These are phyloP conservation scores for Emmonsiellopsis sp. DNA, from an alignment of 2,329 filamentous ascomycete species.

Conservation along the genomic window DNA sequence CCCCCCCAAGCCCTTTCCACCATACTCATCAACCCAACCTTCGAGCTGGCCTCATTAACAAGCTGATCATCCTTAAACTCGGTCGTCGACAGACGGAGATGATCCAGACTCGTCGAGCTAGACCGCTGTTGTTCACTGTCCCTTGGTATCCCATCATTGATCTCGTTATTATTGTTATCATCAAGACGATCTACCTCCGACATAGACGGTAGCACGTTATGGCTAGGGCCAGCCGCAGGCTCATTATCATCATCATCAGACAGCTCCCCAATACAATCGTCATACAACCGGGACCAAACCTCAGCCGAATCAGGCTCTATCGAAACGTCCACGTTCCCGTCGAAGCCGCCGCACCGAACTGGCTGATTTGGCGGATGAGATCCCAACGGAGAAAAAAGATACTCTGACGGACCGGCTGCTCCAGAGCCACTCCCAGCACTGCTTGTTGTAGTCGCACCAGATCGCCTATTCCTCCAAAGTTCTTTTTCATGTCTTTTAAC, in stretches of 20 bases:
- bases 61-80: slow-evolving; percentile 8
- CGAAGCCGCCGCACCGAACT: background rate
- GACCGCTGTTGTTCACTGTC: background rate
- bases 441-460: background rate
- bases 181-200: background rate
- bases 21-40: slow-evolving; percentile 7
- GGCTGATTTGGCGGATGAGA: background rate
- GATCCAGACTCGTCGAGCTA: slow-evolving; percentile 1
- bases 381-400: background rate
- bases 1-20: slow-evolving; percentile 6
- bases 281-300: slow-evolving; percentile 5
- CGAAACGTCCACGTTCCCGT: background rate
- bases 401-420: background rate
- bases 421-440: background rate
- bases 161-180: background rate
- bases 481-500: slow-evolving; percentile 4
- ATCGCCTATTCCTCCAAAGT: background rate
- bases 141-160: background rate
- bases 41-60: slow-evolving; percentile 4
- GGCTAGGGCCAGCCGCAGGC: background rate
- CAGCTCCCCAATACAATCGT: slow-evolving; percentile 2
- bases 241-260: background rate
- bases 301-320: background rate
- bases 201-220: background rate
- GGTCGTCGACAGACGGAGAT: slow-evolving; percentile 7